phyloP scores from a whole-genome alignment of 345 rosid genomes.

The Heritiera fomes region DNA sequence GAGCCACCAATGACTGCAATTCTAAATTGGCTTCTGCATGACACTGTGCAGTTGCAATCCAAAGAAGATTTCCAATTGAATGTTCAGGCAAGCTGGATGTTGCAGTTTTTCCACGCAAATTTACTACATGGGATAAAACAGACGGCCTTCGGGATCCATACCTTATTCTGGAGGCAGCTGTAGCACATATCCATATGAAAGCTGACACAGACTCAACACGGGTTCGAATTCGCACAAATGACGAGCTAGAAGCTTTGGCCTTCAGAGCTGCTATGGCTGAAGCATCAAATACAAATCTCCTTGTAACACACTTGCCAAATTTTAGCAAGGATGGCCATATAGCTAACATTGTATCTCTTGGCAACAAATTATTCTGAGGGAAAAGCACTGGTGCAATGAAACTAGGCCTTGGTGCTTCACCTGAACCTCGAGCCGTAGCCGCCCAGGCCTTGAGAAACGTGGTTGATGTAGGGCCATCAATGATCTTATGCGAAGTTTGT shows the following conservation, averaged over 20 bases:
- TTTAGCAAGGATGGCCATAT: conserved; percentile 7
- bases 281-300: conserved; percentile 50
- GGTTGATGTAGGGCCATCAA: conserved; percentile 41
- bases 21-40: neutral
- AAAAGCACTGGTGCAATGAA: conserved; percentile 11
- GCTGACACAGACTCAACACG: conserved; percentile 55
- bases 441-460: conserved; percentile 31
- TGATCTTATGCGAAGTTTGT: conserved; percentile 41
- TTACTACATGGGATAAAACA: conserved; percentile 34
- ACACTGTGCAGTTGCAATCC: conserved; percentile 17
- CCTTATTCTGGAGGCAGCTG: conserved; percentile 31
- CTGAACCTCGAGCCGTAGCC: conserved; percentile 10
- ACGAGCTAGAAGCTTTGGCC: conserved; percentile 32
- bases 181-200: conserved; percentile 42
- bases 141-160: conserved; percentile 32
- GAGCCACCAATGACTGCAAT: neutral
- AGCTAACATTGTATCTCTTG: conserved; percentile 11
- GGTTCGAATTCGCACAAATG: conserved; percentile 38
- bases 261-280: conserved; percentile 36
- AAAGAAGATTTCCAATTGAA: conserved; percentile 46
- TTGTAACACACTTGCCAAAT: conserved; percentile 19
- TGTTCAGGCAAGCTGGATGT: conserved; percentile 33
- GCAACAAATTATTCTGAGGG: neutral
- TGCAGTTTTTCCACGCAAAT: conserved; percentile 37
- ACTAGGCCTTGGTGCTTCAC: conserved; percentile 3